Percentiles rank a stretch among this genome's conserved stretches.
phyloP scores from a whole-genome alignment of 78 protist species.

The Planoprotostelium fungivorum region DNA sequence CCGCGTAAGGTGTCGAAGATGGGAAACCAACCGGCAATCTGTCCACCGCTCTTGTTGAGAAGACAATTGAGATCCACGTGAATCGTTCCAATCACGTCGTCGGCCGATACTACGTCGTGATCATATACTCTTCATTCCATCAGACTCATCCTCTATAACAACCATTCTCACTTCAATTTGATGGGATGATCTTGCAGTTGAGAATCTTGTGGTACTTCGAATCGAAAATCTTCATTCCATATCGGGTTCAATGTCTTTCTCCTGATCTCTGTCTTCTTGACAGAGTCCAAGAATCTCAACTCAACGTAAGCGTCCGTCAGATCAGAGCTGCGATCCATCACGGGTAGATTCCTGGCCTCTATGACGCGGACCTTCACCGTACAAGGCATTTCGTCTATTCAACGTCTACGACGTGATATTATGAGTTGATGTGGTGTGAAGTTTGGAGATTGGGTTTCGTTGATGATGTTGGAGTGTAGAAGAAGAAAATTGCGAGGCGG shows the following conservation, averaged over 20 bases:
- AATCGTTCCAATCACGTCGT: conserved; percentile 89
- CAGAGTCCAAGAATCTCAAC: conserved; percentile 34
- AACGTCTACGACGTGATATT: no score
- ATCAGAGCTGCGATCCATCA: conserved; percentile 85
- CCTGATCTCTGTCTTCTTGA: conserved; percentile 54
- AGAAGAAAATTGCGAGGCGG: no score
- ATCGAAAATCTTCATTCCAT: conserved; percentile 77
- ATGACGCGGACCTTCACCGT: conserved; percentile 69
- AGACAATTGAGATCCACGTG: conserved; percentile 64
- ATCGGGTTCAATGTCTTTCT: conserved; percentile 76
- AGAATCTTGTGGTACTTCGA: conserved; percentile 75
- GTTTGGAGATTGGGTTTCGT: no score
- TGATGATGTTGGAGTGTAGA: no score
- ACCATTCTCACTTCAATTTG: conserved; percentile 50
- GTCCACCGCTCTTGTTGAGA: conserved; percentile 58
- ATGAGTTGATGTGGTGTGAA: no score
- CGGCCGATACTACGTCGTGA: conserved; percentile 74
- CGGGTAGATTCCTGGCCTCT: conserved; percentile 87
- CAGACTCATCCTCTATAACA: not conserved
- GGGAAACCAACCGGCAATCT: conserved; percentile 87
- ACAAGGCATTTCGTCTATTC: conserved; percentile 70
- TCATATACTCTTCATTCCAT: conserved; percentile 74
- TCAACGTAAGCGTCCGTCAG: conserved; percentile 90
- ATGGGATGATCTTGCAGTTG: conserved; percentile 80
- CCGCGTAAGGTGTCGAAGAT: conserved; percentile 86